Conservation (phyloP, 2,329 filamentous ascomycete species). For the Fusarium sp. region DNA sequence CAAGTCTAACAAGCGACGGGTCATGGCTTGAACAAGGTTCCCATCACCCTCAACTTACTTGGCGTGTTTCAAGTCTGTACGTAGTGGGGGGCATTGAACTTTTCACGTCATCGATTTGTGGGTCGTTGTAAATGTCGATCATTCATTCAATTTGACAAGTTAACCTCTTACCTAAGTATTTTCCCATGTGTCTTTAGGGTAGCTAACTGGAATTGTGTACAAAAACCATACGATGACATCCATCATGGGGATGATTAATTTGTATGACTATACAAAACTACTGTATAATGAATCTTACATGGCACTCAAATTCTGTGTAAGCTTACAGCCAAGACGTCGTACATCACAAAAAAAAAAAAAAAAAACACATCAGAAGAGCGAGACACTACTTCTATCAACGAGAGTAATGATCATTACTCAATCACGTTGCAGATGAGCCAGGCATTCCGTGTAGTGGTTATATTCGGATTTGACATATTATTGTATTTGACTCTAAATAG, state of each 20-base stretch:
- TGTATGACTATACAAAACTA: background rate
- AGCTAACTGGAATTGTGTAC: background rate
- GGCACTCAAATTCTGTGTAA: background rate
- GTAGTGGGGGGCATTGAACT: slow-evolving; percentile 1
- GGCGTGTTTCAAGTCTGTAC: slow-evolving; percentile 39
- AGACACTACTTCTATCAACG: background rate
- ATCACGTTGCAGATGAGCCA: background rate
- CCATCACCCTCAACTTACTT: slow-evolving; percentile 15
- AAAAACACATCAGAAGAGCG: background rate
- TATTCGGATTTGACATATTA: slow-evolving; percentile 5
- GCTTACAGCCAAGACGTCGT: background rate
- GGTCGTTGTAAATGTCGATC: slow-evolving; percentile 30
- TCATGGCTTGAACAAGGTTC: background rate
- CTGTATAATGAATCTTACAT: background rate
- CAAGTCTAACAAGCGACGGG: slow-evolving; percentile 11
- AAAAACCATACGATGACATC: background rate
- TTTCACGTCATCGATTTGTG: slow-evolving; percentile 28
- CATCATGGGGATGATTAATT: no score
- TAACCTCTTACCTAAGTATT: background rate
- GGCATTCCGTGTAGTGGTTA: background rate
- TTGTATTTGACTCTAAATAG: slow-evolving; percentile 3
- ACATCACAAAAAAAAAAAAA: background rate
- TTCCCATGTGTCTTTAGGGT: slow-evolving; percentile 15
- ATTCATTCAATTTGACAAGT: slow-evolving; percentile 8
- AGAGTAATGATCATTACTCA: background rate